phyloP scores from a whole-genome alignment of 2,329 filamentous ascomycete genomes.

The Aspergillus sp. region DNA sequence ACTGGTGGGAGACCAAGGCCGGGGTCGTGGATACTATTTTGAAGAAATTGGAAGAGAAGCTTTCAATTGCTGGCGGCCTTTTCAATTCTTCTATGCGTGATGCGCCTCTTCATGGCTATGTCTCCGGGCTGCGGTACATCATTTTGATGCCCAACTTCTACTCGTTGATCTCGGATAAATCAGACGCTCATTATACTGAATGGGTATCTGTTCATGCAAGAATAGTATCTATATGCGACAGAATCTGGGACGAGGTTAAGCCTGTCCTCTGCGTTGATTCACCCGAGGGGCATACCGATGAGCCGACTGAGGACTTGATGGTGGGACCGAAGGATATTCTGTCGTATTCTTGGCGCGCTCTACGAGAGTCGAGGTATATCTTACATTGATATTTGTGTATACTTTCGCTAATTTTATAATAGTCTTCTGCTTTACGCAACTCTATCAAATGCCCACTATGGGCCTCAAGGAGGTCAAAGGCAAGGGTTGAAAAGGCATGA shows the following conservation, averaged over 20 bases:
- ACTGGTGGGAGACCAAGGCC: slow-evolving; percentile 33
- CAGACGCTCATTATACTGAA: slow-evolving; percentile 7
- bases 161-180: slow-evolving; percentile 20
- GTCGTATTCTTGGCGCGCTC: slow-evolving; percentile 87
- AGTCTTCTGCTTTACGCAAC: slow-evolving; percentile 65
- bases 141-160: slow-evolving; percentile 37
- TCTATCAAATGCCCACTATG: slow-evolving; percentile 47
- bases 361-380: slow-evolving; percentile 80
- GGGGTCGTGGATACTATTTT: slow-evolving; percentile 52
- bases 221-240: slow-evolving; percentile 53
- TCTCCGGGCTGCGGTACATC: slow-evolving; percentile 58
- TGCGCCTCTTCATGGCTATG: slow-evolving; percentile 60
- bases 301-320: slow-evolving; percentile 59
- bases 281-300: slow-evolving; percentile 68
- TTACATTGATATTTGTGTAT: slow-evolving; percentile 1
- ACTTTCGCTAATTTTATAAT: slow-evolving; percentile 11
- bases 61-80: slow-evolving; percentile 55
- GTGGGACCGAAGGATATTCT: slow-evolving; percentile 75
- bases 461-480: slow-evolving; percentile 37
- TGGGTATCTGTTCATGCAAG: slow-evolving; percentile 35
- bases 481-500: slow-evolving; percentile 45
- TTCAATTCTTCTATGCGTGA: slow-evolving; percentile 59
- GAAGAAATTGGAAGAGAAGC: slow-evolving; percentile 54
- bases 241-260: slow-evolving; percentile 70
- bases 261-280: slow-evolving; percentile 85